A percentile compares a stretch with the other conserved stretches of the same genome.
phyloP scores from a whole-genome alignment of 2,329 filamentous ascomycete species.

The Colletotrichum chrysophilum region DNA sequence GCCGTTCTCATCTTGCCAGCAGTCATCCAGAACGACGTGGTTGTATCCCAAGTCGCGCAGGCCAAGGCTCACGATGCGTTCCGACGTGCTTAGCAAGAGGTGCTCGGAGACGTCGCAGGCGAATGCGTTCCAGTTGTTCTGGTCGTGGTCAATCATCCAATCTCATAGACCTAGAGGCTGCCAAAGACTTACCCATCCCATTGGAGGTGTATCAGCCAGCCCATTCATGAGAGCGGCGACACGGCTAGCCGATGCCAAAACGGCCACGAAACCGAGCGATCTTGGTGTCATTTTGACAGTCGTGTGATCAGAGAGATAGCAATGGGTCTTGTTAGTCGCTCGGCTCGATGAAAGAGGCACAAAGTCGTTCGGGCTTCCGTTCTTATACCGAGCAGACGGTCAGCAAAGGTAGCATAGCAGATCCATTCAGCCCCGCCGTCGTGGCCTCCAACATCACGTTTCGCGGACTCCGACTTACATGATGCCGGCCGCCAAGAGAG shows the following conservation, averaged over 20 bases:
- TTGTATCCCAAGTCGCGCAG: slow-evolving; percentile 32
- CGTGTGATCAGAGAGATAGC: neutral
- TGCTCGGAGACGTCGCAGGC: slow-evolving; percentile 21
- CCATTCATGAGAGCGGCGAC: slow-evolving; percentile 23
- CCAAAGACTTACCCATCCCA: slow-evolving; percentile 22
- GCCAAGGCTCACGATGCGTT: slow-evolving; percentile 28
- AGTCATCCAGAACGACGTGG: slow-evolving; percentile 38
- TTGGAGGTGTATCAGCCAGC: slow-evolving; percentile 23
- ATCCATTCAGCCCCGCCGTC: neutral
- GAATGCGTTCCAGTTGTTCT: slow-evolving; percentile 21
- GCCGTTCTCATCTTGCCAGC: slow-evolving; percentile 35
- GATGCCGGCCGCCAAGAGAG: slow-evolving; percentile 10
- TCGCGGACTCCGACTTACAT: neutral
- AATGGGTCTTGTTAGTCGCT: neutral
- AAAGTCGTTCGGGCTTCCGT: neutral
- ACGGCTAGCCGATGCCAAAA: slow-evolving; percentile 2
- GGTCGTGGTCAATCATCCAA: neutral
- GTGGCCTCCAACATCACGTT: neutral
- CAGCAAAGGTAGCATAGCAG: neutral
- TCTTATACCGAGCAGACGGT: slow-evolving; percentile 2
- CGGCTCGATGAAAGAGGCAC: neutral
- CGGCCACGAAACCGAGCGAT: slow-evolving; percentile 5
- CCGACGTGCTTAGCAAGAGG: slow-evolving; percentile 23
- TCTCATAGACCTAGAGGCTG: neutral
- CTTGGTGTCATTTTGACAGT: neutral